Base-by-base conservation (phyloP, 768 basidiomycete species). In the Cystofilobasidium ferigula region DNA sequence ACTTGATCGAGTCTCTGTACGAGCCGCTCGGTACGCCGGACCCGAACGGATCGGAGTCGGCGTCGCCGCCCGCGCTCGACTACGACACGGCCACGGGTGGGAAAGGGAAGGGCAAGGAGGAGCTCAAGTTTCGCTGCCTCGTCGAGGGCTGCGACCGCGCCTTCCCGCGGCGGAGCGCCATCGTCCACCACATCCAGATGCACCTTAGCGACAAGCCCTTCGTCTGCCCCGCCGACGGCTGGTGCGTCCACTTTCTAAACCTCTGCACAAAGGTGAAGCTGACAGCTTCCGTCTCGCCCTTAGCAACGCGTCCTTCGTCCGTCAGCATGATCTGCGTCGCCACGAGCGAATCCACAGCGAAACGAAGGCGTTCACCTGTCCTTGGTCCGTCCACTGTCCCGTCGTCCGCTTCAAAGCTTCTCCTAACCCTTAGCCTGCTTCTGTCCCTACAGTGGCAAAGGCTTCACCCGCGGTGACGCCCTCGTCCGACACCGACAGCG, bases 121-220 rank as follows among this genome's bases (percentile, higher is more conserved):
- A 62, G 16, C 71, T 71, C 65, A 70, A 69, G 34, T 75, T 74
- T 68, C 63, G 69, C 26, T 75, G 74, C 45, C 38, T 72, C 35
- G 72, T 75, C 40, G 71, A 70, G 30, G 74, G 70, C 10, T 75
- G 74, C 63, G 72, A 68, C 24, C 67, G 72, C 14, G 64, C 53
- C 3, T 75, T 74, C 68, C 73, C 72, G 10, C 34, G 73, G 20
- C 70, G 73, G 71, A 75, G 74, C 57, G 79, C 79, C 18, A 77
- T 78, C 48, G 73, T 76, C 64, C 73, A 71, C 43, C 79, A 79
- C 70, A 77, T 79, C 60, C 78, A 79, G 68, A 78, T 77, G 40
- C 79, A 79, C 68, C 70, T 79, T 20, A 77, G 78, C 67, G 77
- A 78, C 72, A 79, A 78, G 72, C 79, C 78, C 16, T 78, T 73